Conservation (phyloP, 495 filamentous ascomycete genomes). For the Tuber magnatum region DNA sequence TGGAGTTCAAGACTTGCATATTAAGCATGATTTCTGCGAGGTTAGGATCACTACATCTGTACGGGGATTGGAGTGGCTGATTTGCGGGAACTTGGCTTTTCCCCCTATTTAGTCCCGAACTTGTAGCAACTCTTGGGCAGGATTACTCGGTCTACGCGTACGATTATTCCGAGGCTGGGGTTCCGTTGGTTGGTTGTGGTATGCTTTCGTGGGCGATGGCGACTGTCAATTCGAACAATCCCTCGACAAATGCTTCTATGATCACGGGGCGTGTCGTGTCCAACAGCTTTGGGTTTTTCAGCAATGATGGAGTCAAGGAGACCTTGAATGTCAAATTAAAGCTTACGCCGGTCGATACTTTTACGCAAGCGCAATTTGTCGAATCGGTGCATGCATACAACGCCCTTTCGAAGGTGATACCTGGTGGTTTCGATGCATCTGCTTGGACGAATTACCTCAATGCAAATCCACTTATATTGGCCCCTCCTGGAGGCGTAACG, state of each 20-base stretch:
- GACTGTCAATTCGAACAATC: slow-evolving; percentile 40
- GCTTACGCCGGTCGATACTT: slow-evolving; percentile 71
- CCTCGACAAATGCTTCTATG: slow-evolving; percentile 53
- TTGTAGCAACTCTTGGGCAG: slow-evolving; percentile 71
- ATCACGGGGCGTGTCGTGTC: slow-evolving; percentile 86
- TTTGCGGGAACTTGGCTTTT: slow-evolving; percentile 28
- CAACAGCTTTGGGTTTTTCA: slow-evolving; percentile 74
- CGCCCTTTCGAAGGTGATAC: slow-evolving; percentile 48
- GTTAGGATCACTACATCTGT: slow-evolving; percentile 41
- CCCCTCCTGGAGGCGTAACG: slow-evolving; percentile 19
- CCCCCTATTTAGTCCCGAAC: slow-evolving; percentile 64
- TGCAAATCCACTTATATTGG: slow-evolving; percentile 51
- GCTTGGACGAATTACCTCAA: slow-evolving; percentile 61
- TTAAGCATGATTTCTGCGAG: slow-evolving; percentile 72
- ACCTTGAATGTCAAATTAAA: slow-evolving; percentile 91
- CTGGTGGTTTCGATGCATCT: slow-evolving; percentile 60
- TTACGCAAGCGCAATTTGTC: slow-evolving; percentile 61
- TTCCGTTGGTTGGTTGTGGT: slow-evolving; percentile 87
- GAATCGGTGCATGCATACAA: slow-evolving; percentile 53
- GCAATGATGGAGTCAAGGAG: slow-evolving; percentile 67
- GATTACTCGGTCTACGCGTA: slow-evolving; percentile 96
- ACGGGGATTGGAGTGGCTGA: slow-evolving; percentile 22
- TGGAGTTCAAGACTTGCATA: slow-evolving; percentile 84
- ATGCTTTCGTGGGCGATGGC: slow-evolving; percentile 85
- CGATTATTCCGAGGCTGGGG: slow-evolving; percentile 91